phyloP scores from a whole-genome alignment of 306 rosid genomes.

The Cucurbita moschata region DNA sequence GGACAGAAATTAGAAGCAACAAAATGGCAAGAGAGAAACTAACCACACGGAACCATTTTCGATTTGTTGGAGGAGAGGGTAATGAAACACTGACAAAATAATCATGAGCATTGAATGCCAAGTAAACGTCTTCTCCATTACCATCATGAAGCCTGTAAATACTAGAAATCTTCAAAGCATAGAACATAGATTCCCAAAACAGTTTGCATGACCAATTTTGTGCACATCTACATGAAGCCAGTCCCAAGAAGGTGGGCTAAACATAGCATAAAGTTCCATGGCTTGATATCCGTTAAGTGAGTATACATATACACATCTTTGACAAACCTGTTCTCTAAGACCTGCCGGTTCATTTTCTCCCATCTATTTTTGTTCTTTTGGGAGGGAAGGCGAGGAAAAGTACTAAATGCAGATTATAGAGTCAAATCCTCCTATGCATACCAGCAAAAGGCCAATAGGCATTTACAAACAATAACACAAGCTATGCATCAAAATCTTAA shows the following conservation, averaged over 20 bases:
- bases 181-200: background rate
- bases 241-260: background rate
- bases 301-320: background rate
- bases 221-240: background rate
- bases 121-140: conserved; percentile 53
- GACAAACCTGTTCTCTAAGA: background rate
- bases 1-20: background rate
- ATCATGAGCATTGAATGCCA: conserved; percentile 89
- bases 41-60: conserved; percentile 89
- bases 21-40: conserved; percentile 13
- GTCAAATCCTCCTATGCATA: background rate
- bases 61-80: conserved; percentile 47
- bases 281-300: background rate
- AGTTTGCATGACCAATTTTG: background rate
- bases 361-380: too few species aligned
- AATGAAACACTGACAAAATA: conserved; percentile 32
- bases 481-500: background rate
- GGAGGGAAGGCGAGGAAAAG: too few species aligned
- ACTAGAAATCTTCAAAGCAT: background rate
- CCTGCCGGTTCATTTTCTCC: too few species aligned
- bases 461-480: background rate
- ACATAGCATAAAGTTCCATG: background rate
- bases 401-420: background rate
- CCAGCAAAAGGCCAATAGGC: background rate
- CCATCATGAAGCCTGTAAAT: conserved; percentile 60